Percentiles rank a stretch among this genome's conserved stretches.
phyloP scores from a whole-genome alignment of 305 asterid genomes.

The Fraxinus latifolia region DNA sequence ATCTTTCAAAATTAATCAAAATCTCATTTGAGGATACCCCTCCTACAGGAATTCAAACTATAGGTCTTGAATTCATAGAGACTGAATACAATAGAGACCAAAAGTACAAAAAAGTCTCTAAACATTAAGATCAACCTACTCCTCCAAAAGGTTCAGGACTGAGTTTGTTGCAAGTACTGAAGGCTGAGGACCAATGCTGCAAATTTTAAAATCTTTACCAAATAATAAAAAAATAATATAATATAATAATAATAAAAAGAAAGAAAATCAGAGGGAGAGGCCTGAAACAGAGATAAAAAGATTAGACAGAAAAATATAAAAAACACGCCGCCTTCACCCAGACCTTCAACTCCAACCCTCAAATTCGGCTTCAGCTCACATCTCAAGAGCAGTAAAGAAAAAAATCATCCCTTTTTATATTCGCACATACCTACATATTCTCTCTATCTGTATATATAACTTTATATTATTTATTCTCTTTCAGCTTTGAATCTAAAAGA shows the following conservation, averaged over 20 bases:
- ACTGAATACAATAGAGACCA: neutral
- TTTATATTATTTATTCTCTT: neutral
- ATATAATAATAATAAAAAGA: neutral
- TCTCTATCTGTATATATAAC: neutral
- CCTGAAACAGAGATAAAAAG: slow-evolving; percentile 28
- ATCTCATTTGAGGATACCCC: too few relatives aligned
- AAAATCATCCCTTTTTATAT: slow-evolving; percentile 18
- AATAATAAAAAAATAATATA: neutral
- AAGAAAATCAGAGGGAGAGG: neutral
- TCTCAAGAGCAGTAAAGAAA: slow-evolving; percentile 22
- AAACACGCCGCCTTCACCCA: neutral
- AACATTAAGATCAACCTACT: neutral
- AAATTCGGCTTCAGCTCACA: neutral
- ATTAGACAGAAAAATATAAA: slow-evolving; percentile 28
- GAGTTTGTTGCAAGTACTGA: neutral
- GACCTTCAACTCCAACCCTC: slow-evolving; percentile 11
- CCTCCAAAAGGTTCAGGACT: neutral
- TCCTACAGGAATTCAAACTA: neutral
- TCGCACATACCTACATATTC: neutral
- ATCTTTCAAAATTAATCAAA: too few relatives aligned
- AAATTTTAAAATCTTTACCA: neutral
- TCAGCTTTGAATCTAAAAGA: slow-evolving; percentile 28
- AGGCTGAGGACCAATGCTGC: neutral
- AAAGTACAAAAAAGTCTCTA: neutral
- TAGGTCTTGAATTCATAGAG: neutral